Evolutionary conservation across 371 early-diverging fungal genomes (phyloP).

Genomic region (Circinella minor): DNA sequence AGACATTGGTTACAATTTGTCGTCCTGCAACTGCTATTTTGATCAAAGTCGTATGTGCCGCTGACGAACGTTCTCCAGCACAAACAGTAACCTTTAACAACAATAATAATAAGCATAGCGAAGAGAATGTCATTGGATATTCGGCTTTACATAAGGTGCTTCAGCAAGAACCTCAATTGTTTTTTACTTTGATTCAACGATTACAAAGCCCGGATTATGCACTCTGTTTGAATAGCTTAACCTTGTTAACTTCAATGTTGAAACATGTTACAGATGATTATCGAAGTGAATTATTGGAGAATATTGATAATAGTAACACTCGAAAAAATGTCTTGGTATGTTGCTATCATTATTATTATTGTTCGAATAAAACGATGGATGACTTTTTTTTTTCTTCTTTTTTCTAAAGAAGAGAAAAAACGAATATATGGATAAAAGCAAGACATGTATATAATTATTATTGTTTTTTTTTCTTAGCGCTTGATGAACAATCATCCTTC

Average conservation of each 20-base stretch:
- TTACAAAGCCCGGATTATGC: conserved; percentile 68
- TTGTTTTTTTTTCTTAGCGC: conserved; percentile 24
- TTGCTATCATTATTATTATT: not conserved
- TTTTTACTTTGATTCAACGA: conserved; percentile 64
- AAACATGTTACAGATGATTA: conserved; percentile 65
- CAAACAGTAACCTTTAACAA: conserved; percentile 1
- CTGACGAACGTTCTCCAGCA: conserved; percentile 29
- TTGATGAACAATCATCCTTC: conserved; percentile 68
- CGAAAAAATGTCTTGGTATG: conserved; percentile 54
- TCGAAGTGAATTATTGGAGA: conserved; percentile 50
- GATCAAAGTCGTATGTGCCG: conserved; percentile 63
- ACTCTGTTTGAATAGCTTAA: conserved; percentile 68
- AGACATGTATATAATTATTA: not conserved
- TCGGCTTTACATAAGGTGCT: conserved; percentile 58
- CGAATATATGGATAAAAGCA: not conserved
- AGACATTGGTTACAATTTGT: conserved; percentile 74
- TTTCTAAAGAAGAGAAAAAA: not conserved
- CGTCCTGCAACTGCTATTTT: conserved; percentile 76
- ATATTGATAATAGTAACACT: conserved; percentile 51
- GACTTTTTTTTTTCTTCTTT: not conserved
- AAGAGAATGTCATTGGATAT: conserved; percentile 44
- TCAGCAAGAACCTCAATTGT: conserved; percentile 53
- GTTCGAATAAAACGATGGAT: not conserved
- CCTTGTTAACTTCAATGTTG: conserved; percentile 66
- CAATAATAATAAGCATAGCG: not conserved